Evolutionary conservation across 768 basidiomycete genomes (phyloP), one percentile per base, ranked within the genome.

Genomic region (Calocera cornea): DNA sequence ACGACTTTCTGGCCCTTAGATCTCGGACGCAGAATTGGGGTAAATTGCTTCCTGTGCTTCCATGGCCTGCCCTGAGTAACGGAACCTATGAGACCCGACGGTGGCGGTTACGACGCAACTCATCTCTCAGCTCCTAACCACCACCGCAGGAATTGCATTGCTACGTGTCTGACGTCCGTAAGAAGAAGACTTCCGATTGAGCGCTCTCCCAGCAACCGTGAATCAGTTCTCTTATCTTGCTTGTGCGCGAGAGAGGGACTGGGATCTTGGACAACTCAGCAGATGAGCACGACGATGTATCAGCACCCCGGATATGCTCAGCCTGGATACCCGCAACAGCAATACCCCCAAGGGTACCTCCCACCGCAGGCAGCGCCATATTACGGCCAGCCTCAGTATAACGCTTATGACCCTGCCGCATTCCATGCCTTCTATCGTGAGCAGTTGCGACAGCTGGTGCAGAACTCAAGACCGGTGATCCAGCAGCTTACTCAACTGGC

Each of bases 381-480:
- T 10, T 60, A 60, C 31, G 54, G n/a, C n/a, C n/a, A n/a, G n/a
- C n/a, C 54, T 11, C 54, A 60, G 31, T 60, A 60, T 31, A 29
- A 60, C 31, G 54, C 54, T 2, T 60, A 60, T 60, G 88, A 90
- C 75, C 85, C 88, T 34, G 81, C 81, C 76, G 79, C 83, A 41
- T 92, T 92, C 75, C 85, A 92, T 71, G 84, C 86, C 78, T 90
- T 92, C 79, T 92, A 88, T 77, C 74, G 83, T 66, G 75, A 79
- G 44, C 86, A 89, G 69, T 86, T 97, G 66, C 79, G 84, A 73
- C 85, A 87, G 70, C 87, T 99, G 70, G 91, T 87, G 65, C 87
- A 94, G 82, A 99, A 98, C 79, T 95, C 94, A 71, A 87, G 94
- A 73, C 89, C 92, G 11, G 86, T 97, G 69, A 99, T 99, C 71